Base-by-base conservation (phyloP, 768 basidiomycete species). In the Galerina sulciceps region DNA sequence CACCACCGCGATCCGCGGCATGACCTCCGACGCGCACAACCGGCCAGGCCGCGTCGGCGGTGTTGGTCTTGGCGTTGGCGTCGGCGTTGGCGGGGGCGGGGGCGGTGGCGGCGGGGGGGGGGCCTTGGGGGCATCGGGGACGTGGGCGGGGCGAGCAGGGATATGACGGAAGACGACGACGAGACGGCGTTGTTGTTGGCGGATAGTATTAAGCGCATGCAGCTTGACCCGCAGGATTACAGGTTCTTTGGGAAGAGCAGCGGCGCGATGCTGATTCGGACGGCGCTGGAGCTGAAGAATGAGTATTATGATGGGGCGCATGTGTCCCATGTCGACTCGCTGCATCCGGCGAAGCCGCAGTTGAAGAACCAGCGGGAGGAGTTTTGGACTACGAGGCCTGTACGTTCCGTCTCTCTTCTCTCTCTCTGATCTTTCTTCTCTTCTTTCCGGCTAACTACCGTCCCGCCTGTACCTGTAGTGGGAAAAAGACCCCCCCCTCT, bases 171-270 rank as follows among this genome's bases (percentile, higher is more conserved):
- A 2, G 65, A 68, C 17, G 77, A 77, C 18, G 79, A 81, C 23
- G 79, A 80, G 20, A 54, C 67, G 14, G 68, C 69, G 13, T 62
- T 75, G 15, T 66, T 75, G 4, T 57, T 81, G 3, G 68, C 71
- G 1, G 77, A 80, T 31, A 71, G 76, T 26, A 55, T 82, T 11
- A 73, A 70, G 55, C 57, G 64, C 14, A 53, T 81, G 45, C 53
- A 68, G 0, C 57, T 81, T 6, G 72, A 76, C 20, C 71, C 75
- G 0, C 59, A 60, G 5, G 76, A 80, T 5, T 71, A 75, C 34
- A 71, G 79, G 10, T 86, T 85, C 63, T 82, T 84, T 58, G 85
- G 85, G 0, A 85, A 85, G 60, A 81, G 81, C 10, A 85, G 83
- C 62, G 81, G 82, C 10, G 77, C 80, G 0, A 81, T 83, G 77